Conservation (phyloP, 2,329 filamentous ascomycete species). For the Ophiostoma populinum region DNA sequence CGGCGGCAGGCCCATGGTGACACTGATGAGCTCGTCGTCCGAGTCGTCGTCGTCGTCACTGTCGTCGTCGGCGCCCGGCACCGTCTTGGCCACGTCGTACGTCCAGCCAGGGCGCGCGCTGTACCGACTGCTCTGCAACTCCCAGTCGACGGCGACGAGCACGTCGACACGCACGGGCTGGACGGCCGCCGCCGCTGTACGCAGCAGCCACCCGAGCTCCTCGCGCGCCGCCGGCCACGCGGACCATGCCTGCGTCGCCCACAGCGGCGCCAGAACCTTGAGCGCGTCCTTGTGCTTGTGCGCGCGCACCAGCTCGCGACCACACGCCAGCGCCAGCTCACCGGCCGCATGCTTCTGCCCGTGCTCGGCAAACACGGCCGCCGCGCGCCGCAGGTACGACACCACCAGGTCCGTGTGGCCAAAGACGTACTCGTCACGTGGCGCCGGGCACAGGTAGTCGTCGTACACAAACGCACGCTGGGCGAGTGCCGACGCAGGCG, state of each 20-base stretch:
- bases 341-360: conserved; percentile 34
- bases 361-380: conserved; percentile 34
- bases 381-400: conserved; percentile 32
- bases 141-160: conserved; percentile 47
- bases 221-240: conserved; percentile 43
- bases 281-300: conserved; percentile 36
- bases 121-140: conserved; percentile 42
- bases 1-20: conserved; percentile 6
- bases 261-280: conserved; percentile 36
- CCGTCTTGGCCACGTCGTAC: conserved; percentile 40
- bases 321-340: conserved; percentile 39
- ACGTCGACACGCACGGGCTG: conserved; percentile 30
- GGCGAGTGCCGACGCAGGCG: conserved; percentile 27
- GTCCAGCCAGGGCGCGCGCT: conserved; percentile 36
- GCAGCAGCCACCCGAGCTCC: conserved; percentile 42
- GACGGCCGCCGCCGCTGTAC: conserved; percentile 34
- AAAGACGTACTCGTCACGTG: conserved; percentile 40
- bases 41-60: conserved; percentile 9
- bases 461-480: conserved; percentile 42
- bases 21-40: not conserved
- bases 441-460: conserved; percentile 48
- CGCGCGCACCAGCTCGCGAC: conserved; percentile 33
- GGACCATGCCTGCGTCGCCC: conserved; percentile 26
- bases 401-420: conserved; percentile 40
- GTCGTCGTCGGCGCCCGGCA: conserved; percentile 26